Evolutionary conservation across 148 eudicot genomes (phyloP).

Genomic region (Talinum fruticosum): DNA sequence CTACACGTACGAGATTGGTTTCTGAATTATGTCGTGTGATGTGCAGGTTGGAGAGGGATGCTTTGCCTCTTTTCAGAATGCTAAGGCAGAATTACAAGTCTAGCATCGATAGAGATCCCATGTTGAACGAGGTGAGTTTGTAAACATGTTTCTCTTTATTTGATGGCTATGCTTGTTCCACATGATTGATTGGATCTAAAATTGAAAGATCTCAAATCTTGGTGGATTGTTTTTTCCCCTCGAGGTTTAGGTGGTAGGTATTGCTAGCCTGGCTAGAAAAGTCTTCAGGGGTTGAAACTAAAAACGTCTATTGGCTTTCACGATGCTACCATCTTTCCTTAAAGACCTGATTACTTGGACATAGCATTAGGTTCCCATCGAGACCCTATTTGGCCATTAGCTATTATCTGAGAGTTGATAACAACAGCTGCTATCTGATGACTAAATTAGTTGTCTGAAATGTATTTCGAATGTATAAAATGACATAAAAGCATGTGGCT

Average conservation of each 20-base stretch:
- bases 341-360: neutral
- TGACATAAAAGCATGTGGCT: neutral
- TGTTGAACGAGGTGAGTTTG: constrained; percentile 58
- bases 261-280: neutral
- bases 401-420: neutral
- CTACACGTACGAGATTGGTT: neutral
- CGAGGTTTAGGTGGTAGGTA: neutral
- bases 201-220: neutral
- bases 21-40: constrained; percentile 8
- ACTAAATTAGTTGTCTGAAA: neutral
- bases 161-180: neutral
- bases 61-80: constrained; percentile 82
- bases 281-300: neutral
- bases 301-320: neutral
- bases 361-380: neutral
- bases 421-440: neutral
- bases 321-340: neutral
- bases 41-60: constrained; percentile 89
- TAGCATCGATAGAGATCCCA: constrained; percentile 66
- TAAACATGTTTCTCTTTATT: constrained; percentile 7
- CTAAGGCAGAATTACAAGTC: constrained; percentile 72
- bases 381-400: neutral
- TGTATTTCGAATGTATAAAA: neutral
- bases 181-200: neutral
- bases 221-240: no score